These are phyloP conservation scores for Lactifluus volemus DNA, from an alignment of 768 basidiomycete species.

Conservation along the genomic window DNA sequence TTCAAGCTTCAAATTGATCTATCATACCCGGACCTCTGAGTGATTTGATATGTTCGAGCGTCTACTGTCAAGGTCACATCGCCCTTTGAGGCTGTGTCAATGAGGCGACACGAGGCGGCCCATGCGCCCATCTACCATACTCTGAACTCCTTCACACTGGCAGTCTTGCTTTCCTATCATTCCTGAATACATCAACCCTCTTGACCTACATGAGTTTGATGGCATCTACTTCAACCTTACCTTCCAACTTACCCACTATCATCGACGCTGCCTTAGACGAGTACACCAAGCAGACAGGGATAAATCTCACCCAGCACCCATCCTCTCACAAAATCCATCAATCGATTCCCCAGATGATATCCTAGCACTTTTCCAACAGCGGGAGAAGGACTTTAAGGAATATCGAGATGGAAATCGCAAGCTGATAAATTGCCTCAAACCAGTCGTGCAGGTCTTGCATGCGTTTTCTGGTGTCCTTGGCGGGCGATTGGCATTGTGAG, in stretches of 20 bases:
- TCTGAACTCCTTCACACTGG: no score
- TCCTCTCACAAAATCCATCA: not conserved
- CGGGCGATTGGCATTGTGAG: not conserved
- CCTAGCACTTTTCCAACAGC: not conserved
- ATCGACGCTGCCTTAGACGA: not conserved
- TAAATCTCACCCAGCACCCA: constrained; percentile 1
- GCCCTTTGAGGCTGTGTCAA: no score
- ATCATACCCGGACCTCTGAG: no score
- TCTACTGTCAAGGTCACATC: no score
- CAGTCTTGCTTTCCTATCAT: no score
- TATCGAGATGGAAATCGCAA: constrained; percentile 3
- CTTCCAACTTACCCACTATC: not conserved
- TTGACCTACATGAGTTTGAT: not conserved
- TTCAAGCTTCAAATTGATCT: no score
- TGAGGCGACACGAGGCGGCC: no score
- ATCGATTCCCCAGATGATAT: not conserved
- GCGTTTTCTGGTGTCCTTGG: not conserved
- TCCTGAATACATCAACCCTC: no score
- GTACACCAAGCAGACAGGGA: constrained; percentile 5
- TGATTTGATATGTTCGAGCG: no score
- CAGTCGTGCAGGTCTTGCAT: not conserved
- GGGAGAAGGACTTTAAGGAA: constrained; percentile 1
- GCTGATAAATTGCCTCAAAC: constrained; percentile 3
- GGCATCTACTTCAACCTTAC: not conserved
- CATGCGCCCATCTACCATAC: no score